Base-by-base conservation (phyloP, 768 basidiomycete genomes). In the Suillus spraguei region DNA sequence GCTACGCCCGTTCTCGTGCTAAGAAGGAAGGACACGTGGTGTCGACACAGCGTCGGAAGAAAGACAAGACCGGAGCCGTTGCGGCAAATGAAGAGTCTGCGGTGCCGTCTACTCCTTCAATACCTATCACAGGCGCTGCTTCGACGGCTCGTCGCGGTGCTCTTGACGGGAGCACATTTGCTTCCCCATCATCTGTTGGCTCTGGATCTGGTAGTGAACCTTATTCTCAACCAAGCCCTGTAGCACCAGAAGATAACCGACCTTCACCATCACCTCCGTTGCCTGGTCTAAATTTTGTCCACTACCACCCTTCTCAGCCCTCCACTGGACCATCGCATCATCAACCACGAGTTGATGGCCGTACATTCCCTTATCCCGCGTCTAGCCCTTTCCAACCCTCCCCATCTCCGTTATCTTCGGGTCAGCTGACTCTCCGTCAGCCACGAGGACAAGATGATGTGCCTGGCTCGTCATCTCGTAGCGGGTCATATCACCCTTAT, bases 1-100 rank as follows among this genome's bases (percentile, higher is more conserved):
- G 93, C 53, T 95, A 87, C 75, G 92, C 94, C 65, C 89, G 93
- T 62, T 91, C 91, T 60, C 86, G 91, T 70, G 94, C 94, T 63
- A 95, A 95, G 79, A 92, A 92, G 73, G 92, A 91, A 77, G 94
- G 89, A 20, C 81, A 84, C 68, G 78, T 78, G 64, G 77, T 77
- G 20, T 66, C 80, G 7, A 69, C 71, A 13, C 83, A 86, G 72
- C 85, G 90, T 42, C 81, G 86, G 63, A 90, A 91, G 75, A 77
- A 77, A 63, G 89, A 91, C 60, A 89, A 89, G 68, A 65, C 72
- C 68, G 56, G 66, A 63, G 61, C 69, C 68, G 67, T 68, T 14
- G 32, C 49, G 32, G 44, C 59, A 67, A 76, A 77, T 60, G 74
- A 76, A 60, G 73, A 76, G 50, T 36, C 24, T 58, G 24, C 39